These are phyloP conservation scores for Elasticomyces elasticus DNA, from an alignment of 495 filamentous ascomycete genomes.

Conservation along the genomic window DNA sequence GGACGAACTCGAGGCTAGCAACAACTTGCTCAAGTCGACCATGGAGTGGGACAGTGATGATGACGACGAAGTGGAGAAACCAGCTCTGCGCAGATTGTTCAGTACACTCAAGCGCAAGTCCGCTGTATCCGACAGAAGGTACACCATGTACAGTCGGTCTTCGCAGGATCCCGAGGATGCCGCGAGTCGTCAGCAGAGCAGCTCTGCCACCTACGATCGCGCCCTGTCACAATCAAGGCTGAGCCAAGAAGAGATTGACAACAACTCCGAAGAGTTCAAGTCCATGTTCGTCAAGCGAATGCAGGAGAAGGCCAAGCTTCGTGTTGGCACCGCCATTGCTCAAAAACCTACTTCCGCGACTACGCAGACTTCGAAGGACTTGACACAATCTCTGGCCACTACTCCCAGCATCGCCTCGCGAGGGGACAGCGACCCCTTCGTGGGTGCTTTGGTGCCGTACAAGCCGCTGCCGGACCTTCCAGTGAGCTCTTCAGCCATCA, in stretches of 20 bases:
- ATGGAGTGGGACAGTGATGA: not conserved
- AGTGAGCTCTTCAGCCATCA: not conserved
- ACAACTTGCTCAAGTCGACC: not conserved
- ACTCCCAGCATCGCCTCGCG: no score
- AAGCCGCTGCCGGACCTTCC: not conserved
- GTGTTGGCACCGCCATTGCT: no score
- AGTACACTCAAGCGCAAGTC: not conserved
- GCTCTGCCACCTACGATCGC: no score
- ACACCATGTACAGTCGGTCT: not conserved
- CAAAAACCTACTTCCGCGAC: no score
- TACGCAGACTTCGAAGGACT: no score
- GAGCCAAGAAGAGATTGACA: no score
- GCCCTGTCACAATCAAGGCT: no score
- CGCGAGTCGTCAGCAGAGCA: not conserved
- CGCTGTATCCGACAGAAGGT: not conserved
- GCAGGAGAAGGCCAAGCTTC: no score
- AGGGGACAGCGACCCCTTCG: not conserved
- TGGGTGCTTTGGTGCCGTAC: not conserved
- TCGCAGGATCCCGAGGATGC: not conserved
- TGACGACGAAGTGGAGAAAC: not conserved
- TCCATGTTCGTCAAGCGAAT: no score
- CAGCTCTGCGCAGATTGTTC: not conserved
- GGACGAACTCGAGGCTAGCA: not conserved
- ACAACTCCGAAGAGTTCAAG: no score
- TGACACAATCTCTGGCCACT: no score